Base-by-base conservation (phyloP, 805 yeast genomes). In the Candida succiphila region DNA sequence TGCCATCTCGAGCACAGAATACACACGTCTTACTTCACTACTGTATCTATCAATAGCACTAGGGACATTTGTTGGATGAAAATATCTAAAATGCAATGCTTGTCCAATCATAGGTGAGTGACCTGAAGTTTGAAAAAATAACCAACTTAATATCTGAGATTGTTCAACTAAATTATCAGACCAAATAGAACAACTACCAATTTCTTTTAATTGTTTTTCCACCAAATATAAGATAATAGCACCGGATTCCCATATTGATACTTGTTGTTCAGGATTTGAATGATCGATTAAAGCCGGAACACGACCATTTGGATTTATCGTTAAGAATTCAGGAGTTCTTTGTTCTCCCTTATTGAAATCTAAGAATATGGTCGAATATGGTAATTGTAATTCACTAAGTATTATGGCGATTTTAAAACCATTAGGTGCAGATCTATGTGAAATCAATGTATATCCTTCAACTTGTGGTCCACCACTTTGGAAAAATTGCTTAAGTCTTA, bases 71-170 rank as follows among this genome's bases (percentile, higher is more conserved):
- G 79, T 79, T 6, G 88, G 72, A 54, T 88, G 96, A 66, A 88
- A 86, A 54, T 84, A 86, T 49, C 88, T 70, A 63, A 88, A 89
- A 61, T 89, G 96, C 45, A 89, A 67, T 7, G 96, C 96, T 58
- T 88, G 96, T 15, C 96, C 96, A 46, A 88, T 83, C 95, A 88
- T 88, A n/a, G 96, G 96, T 0, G 96, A 95, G 54, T 87, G 96
- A 6, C 97, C 96, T 4, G 94, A 81, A 3, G 96, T 86, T 60
- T 88, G 97, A 65, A 88, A 88, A 51, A 85, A 88, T 25, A 89
- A 65, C 96, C 96, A 88, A 6, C 87, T 74, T 39, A 75, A 69
- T 37, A 88, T 85, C 53, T 81, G 89, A 3, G 88, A 69, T 60
- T 86, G 95, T 42, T 85, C 95, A 12, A 73, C 65, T 34, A 80